phyloP scores from a whole-genome alignment of 2,329 filamentous ascomycete species.

The Paecilomyces dactylethromorphus region DNA sequence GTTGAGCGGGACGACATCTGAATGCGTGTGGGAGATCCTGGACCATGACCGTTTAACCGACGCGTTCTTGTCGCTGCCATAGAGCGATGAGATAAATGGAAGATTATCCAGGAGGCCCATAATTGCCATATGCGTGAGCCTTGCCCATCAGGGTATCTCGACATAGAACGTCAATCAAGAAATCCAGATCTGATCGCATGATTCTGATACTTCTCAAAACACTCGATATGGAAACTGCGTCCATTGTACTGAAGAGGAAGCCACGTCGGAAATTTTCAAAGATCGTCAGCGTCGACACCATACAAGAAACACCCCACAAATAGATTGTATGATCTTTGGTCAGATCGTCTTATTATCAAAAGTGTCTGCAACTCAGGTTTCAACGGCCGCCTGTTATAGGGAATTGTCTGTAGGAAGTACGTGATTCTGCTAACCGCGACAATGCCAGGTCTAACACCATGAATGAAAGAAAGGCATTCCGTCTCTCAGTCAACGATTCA shows the following conservation, averaged over 20 bases:
- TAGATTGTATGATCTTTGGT: no score
- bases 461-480: no score
- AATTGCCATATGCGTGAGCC: background rate
- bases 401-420: no score
- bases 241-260: background rate
- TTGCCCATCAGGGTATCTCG: background rate
- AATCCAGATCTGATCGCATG: background rate
- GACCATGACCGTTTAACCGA: conserved; percentile 6
- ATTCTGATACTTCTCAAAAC: background rate
- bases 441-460: no score
- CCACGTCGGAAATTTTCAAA: background rate
- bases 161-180: background rate
- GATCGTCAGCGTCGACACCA: background rate
- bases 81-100: conserved; percentile 1
- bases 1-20: conserved; percentile 6
- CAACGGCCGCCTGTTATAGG: no score
- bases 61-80: background rate
- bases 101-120: conserved; percentile 3
- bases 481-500: no score
- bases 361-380: no score
- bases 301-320: no score
- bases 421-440: no score
- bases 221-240: background rate
- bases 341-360: no score
- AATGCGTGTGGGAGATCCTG: conserved; percentile 6